Base-by-base conservation (phyloP, 129 eudicot genomes). In the Dittrichia graveolens region DNA sequence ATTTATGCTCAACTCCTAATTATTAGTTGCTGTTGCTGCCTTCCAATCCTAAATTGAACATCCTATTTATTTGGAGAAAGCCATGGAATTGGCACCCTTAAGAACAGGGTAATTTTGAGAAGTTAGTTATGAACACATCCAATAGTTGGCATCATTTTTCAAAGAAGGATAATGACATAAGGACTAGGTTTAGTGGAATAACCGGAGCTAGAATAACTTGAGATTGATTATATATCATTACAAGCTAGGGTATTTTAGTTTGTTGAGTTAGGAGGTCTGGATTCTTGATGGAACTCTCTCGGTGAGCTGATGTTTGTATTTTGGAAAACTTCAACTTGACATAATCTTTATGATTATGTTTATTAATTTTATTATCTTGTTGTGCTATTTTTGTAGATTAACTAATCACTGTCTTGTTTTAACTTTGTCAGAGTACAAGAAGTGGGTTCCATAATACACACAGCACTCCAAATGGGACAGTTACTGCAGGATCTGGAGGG, bases 391-490 rank as follows among this genome's bases (percentile, higher is more conserved):
- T 49, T 19, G 34, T 52, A 38, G 34, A 64, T 39, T 40, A 44
- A 54, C 65, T 55, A 66, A 35, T 34, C 4, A n/a, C 53, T 15
- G 39, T 3, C 14, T 61, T 60, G 54, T 73, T 56, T 53, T 5
- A 8, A 37, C 2, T 24, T 24, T 24, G 31, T 7, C 56, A 90
- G 96, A 66, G 76, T 73, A 71, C 66, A 24, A 83, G 74, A 57
- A 75, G 37, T 38, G 84, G 81, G 10, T 60, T 75, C 31, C 78
- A 77, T 39, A 78, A 55, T 81, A 70, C 78, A 12, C 85, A 47
- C 47, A 74, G 38, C 74, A 66, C 59, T 49, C 68, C 67, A 44
- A 75, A 78, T 74, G 84, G 75, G 62, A 45, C 76, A 62, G 63
- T 50, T 13, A 74, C 65, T 85, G 82, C 79, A 44, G 79, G 34